Evolutionary conservation across 305 asterid species (phyloP).

Genomic region (Fraxinus baroniana): DNA sequence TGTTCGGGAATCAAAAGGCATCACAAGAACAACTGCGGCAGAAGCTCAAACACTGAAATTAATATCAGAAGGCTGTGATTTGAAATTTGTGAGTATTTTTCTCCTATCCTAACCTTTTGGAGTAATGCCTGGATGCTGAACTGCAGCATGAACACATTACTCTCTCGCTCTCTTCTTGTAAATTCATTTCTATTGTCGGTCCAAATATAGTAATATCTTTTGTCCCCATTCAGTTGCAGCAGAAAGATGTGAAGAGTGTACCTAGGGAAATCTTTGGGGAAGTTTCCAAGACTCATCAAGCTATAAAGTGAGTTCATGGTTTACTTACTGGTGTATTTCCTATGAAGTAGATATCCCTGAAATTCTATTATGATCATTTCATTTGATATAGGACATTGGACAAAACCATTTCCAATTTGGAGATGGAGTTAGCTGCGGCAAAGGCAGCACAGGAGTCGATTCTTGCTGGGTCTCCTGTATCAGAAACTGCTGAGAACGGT

Average conservation of each 20-base stretch:
- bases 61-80: constrained; percentile 71
- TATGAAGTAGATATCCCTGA: not conserved
- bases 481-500: constrained; percentile 41
- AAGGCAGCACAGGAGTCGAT: constrained; percentile 74
- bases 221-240: constrained; percentile 30
- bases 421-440: constrained; percentile 82
- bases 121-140: not conserved
- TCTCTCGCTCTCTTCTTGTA: constrained; percentile 5
- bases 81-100: constrained; percentile 54
- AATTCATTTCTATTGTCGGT: not conserved
- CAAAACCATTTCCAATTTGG: constrained; percentile 71
- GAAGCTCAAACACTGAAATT: constrained; percentile 67
- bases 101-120: constrained; percentile 4
- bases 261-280: constrained; percentile 53
- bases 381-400: constrained; percentile 54
- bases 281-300: constrained; percentile 48
- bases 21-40: constrained; percentile 51
- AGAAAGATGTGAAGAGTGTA: constrained; percentile 49
- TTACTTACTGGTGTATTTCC: not conserved
- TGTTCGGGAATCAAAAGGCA: constrained; percentile 57
- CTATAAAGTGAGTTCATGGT: constrained; percentile 50
- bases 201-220: constrained; percentile 6
- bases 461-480: constrained; percentile 63
- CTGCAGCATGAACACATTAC: not conserved
- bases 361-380: constrained; percentile 1